A percentile compares a stretch with the other conserved stretches of the same genome.
Conservation (phyloP, 805 yeast genomes). For the Cyberlindnera samutprakarnensis region DNA sequence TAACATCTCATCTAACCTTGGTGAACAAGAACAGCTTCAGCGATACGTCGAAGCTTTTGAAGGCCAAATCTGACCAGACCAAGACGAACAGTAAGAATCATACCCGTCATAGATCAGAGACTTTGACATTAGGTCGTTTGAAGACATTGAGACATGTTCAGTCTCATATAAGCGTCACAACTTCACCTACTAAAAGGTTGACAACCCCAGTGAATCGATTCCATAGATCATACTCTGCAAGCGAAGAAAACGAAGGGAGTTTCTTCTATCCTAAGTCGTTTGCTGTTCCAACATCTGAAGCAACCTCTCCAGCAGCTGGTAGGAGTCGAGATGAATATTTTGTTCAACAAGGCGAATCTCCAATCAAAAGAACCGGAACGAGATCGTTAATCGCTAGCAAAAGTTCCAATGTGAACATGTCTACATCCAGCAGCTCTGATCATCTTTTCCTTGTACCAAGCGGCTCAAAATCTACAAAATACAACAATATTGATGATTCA, state of each 20-base stretch:
- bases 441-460: conserved; percentile 6
- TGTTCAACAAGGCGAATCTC: no score
- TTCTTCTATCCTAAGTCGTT: conserved; percentile 6
- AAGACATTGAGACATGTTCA: conserved; percentile 13
- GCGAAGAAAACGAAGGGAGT: conserved; percentile 11
- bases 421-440: conserved; percentile 10
- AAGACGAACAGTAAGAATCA: conserved; percentile 12
- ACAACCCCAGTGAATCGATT: conserved; percentile 1
- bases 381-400: neutral
- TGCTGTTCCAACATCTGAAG: conserved; percentile 15
- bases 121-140: conserved; percentile 12
- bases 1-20: conserved; percentile 16
- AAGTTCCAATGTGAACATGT: neutral
- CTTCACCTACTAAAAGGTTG: no score
- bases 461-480: conserved; percentile 2
- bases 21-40: conserved; percentile 8
- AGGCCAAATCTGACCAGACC: conserved; percentile 1
- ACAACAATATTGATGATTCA: conserved; percentile 13
- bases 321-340: neutral
- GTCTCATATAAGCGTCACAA: conserved; percentile 11
- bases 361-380: neutral
- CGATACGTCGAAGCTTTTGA: neutral
- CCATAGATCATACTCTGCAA: conserved; percentile 19
- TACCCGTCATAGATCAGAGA: conserved; percentile 21
- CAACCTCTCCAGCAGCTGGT: conserved; percentile 14